A percentile compares a stretch with the other conserved stretches of the same genome.
Conservation (phyloP, 2,329 filamentous ascomycete genomes). For the Colletotrichum chrysophilum region DNA sequence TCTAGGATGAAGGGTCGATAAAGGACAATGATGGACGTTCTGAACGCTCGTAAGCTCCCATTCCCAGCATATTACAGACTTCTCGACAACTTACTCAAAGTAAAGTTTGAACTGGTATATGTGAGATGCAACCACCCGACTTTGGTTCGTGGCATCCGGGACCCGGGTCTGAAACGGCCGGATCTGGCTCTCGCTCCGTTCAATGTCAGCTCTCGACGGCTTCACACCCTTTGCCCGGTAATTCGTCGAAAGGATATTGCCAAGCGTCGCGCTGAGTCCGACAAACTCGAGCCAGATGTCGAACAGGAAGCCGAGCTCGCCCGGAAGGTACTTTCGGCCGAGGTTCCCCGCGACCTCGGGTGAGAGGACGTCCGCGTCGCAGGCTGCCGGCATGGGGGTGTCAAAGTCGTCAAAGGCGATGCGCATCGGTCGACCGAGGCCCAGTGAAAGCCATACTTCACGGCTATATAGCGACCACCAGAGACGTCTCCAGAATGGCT, state of each 20-base stretch:
- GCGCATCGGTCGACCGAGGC: constrained; percentile 14
- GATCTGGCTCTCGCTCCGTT: background rate
- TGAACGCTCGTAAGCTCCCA: background rate
- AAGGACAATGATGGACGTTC: constrained; percentile 5
- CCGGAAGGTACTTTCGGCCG: background rate
- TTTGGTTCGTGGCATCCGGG: background rate
- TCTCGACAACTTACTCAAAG: background rate
- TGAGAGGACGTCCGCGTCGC: background rate
- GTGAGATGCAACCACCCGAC: constrained; percentile 2
- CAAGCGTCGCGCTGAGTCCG: background rate
- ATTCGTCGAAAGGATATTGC: background rate
- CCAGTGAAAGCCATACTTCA: constrained; percentile 13
- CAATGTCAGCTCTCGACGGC: background rate
- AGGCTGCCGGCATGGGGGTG: background rate
- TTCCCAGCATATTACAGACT: too few relatives aligned
- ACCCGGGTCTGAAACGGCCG: background rate
- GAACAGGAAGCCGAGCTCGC: background rate
- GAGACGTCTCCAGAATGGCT: constrained; percentile 9
- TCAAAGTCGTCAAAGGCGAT: constrained; percentile 9
- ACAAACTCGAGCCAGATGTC: background rate
- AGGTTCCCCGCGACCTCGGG: background rate
- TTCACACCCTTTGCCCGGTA: background rate
- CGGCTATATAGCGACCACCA: constrained; percentile 14
- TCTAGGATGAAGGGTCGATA: constrained; percentile 17
- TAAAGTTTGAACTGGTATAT: constrained; percentile 9